phyloP scores from a whole-genome alignment of 441 rosid genomes.

The Populus trichocarpa region DNA sequence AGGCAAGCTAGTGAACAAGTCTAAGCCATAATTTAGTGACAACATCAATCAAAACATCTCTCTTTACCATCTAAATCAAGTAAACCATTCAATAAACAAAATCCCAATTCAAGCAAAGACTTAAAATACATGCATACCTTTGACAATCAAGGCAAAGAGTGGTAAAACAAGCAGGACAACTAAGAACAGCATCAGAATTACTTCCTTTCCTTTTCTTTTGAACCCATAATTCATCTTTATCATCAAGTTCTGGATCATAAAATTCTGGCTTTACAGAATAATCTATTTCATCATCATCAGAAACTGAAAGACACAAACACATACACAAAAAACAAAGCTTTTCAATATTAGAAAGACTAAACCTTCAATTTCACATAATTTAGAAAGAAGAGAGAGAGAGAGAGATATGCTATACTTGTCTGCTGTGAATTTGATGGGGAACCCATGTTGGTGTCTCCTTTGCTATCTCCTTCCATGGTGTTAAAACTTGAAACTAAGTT shows the following conservation, averaged over 20 bases:
- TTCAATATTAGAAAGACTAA: not conserved
- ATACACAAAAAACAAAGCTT: not conserved
- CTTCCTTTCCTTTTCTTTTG: slow-evolving; percentile 45
- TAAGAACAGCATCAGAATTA: slow-evolving; percentile 66
- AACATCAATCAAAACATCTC: not conserved
- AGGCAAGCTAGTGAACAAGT: not conserved
- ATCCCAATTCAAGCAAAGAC: not conserved
- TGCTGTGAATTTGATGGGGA: slow-evolving; percentile 52
- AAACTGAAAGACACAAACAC: slow-evolving; percentile 41
- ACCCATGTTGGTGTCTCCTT: not conserved
- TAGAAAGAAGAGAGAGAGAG: not conserved
- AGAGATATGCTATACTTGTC: slow-evolving; percentile 32
- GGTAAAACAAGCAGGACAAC: slow-evolving; percentile 83
- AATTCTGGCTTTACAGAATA: slow-evolving; percentile 62
- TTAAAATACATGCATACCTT: slow-evolving; percentile 34
- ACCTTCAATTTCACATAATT: not conserved
- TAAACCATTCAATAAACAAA: not conserved
- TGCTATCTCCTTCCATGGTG: not conserved
- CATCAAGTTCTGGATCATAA: slow-evolving; percentile 64
- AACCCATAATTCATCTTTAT: slow-evolving; percentile 66
- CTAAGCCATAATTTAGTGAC: not conserved
- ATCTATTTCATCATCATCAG: slow-evolving; percentile 71
- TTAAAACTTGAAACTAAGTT: not conserved
- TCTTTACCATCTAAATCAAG: not conserved
- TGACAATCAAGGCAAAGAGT: slow-evolving; percentile 72